Evolutionary conservation across 2,329 filamentous ascomycete genomes (phyloP).

Genomic region (Penicillium janthinellum): DNA sequence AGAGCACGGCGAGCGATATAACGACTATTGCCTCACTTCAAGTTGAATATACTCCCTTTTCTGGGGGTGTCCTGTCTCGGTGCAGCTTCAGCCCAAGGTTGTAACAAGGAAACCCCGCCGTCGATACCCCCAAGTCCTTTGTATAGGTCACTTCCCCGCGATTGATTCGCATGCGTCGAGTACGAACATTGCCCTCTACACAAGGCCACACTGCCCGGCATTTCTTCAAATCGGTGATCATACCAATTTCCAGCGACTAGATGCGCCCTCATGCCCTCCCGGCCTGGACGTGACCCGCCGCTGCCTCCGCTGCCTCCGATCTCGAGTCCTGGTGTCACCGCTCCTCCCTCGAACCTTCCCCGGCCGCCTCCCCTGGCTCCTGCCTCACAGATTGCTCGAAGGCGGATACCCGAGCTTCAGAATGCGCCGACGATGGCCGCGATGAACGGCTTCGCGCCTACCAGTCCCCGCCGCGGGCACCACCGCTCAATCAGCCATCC

Average conservation of each 20-base stretch:
- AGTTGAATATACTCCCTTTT: background rate
- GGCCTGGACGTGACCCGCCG: conserved; percentile 35
- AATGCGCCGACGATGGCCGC: conserved; percentile 29
- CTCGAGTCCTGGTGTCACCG: conserved; percentile 23
- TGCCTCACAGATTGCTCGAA: conserved; percentile 23
- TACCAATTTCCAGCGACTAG: background rate
- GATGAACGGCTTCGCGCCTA: conserved; percentile 22
- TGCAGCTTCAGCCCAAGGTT: background rate
- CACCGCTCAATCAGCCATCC: conserved; percentile 77
- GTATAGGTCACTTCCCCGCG: conserved; percentile 18
- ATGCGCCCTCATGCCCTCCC: conserved; percentile 44
- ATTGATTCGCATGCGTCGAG: conserved; percentile 21
- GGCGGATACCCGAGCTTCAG: conserved; percentile 25
- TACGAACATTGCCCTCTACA: conserved; percentile 15
- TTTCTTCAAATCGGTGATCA: background rate
- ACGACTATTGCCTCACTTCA: background rate
- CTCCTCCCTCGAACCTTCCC: conserved; percentile 23
- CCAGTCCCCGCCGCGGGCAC: conserved; percentile 44
- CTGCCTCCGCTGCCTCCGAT: conserved; percentile 26
- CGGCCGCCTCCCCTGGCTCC: conserved; percentile 18
- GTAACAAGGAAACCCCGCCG: conserved; percentile 11
- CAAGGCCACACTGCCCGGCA: conserved; percentile 4
- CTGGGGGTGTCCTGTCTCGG: background rate
- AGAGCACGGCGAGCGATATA: background rate
- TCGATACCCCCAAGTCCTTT: conserved; percentile 2